Evolutionary conservation across 2,329 filamentous ascomycete species (phyloP).

Genomic region (Zasmidium cellare): DNA sequence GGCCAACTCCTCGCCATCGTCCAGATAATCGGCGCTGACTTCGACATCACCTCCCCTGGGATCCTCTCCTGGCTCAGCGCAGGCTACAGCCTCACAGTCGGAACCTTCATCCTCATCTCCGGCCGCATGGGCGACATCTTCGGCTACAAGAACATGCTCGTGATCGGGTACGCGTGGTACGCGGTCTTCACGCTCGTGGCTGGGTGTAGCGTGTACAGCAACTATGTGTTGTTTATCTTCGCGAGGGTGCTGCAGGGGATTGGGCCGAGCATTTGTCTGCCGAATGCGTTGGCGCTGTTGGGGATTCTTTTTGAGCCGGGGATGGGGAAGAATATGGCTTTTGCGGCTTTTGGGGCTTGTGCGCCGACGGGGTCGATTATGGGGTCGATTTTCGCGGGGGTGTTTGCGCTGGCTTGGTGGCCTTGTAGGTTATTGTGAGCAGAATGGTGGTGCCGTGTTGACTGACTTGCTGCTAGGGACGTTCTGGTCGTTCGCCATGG

Average conservation of each 20-base stretch:
- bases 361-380: constrained; percentile 45
- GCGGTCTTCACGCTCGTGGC: constrained; percentile 49
- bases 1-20: constrained; percentile 16
- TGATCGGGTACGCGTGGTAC: constrained; percentile 53
- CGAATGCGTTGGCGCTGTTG: constrained; percentile 64
- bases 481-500: constrained; percentile 48
- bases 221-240: constrained; percentile 39
- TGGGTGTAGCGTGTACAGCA: constrained; percentile 45
- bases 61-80: constrained; percentile 47
- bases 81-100: constrained; percentile 45
- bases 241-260: constrained; percentile 47
- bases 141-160: constrained; percentile 51
- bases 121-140: constrained; percentile 48
- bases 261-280: constrained; percentile 63
- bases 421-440: constrained; percentile 41
- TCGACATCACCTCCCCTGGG: constrained; percentile 32
- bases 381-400: constrained; percentile 42
- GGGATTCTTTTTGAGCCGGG: constrained; percentile 60
- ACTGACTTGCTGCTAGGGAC: constrained; percentile 21
- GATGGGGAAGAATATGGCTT: constrained; percentile 60
- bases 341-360: constrained; percentile 50
- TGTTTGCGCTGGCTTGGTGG: constrained; percentile 52
- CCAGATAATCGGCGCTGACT: constrained; percentile 44
- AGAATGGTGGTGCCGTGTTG: neutral
- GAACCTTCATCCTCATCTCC: constrained; percentile 47